These are phyloP conservation scores for Penicillium sp. DNA, from an alignment of 2,329 filamentous ascomycete species.

Conservation along the genomic window DNA sequence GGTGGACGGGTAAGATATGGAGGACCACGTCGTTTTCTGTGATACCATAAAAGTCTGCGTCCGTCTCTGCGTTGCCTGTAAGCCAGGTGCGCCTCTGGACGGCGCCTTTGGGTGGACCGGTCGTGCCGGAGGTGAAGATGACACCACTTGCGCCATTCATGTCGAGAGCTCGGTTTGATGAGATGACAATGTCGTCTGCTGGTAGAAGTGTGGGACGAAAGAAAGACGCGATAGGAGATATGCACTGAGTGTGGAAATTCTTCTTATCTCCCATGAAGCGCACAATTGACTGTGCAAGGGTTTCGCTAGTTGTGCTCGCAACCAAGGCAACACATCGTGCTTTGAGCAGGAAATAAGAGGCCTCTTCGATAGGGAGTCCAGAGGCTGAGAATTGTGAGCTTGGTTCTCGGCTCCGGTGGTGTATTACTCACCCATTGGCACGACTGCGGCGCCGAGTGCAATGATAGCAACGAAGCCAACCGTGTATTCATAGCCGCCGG, in stretches of 20 bases:
- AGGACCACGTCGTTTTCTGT: conserved; percentile 37
- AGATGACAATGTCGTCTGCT: conserved; percentile 24
- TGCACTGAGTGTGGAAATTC: conserved; percentile 12
- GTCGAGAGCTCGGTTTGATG: conserved; percentile 29
- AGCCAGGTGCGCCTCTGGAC: conserved; percentile 40
- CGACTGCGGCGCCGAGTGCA: conserved; percentile 34
- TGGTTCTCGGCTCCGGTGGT: fast-evolving
- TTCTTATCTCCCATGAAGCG: conserved; percentile 14
- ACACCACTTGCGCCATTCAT: conserved; percentile 34
- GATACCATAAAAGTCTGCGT: conserved; percentile 38
- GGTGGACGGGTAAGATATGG: conserved; percentile 49
- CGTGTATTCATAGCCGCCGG: conserved; percentile 38
- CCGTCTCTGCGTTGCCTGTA: conserved; percentile 21
- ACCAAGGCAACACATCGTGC: conserved; percentile 19
- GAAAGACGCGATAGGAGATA: conserved; percentile 27
- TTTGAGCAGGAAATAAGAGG: conserved; percentile 30
- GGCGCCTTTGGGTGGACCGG: conserved; percentile 38
- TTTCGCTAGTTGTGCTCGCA: conserved; percentile 8
- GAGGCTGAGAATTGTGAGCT: conserved; percentile 15
- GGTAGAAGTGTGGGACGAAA: conserved; percentile 11
- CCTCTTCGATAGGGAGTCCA: conserved; percentile 32
- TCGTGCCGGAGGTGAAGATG: conserved; percentile 41
- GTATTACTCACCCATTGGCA: conserved; percentile 30
- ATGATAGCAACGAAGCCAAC: conserved; percentile 37
- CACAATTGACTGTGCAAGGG: conserved; percentile 18